A percentile compares a stretch with the other conserved stretches of the same genome.
phyloP scores from a whole-genome alignment of 371 early-diverging fungal species.

The Mucor ambiguus region DNA sequence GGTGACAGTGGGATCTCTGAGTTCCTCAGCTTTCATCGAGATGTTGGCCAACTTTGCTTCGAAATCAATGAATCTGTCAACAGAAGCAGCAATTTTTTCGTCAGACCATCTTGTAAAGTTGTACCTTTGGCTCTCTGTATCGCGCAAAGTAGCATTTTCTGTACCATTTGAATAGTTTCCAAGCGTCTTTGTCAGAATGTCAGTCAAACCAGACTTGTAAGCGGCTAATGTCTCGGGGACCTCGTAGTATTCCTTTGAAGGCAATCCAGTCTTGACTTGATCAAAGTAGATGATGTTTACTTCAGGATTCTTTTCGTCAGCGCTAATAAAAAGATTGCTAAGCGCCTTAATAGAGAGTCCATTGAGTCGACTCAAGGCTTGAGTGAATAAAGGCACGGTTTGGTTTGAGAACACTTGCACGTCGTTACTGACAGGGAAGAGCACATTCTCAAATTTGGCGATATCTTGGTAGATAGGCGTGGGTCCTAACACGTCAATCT shows the following conservation, averaged over 20 bases:
- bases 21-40: conserved; percentile 39
- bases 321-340: conserved; percentile 30
- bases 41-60: conserved; percentile 51
- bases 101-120: conserved; percentile 14
- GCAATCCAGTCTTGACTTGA: conserved; percentile 49
- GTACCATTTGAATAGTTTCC: conserved; percentile 12
- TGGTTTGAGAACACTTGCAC: not conserved
- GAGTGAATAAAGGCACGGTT: not conserved
- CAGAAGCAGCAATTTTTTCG: conserved; percentile 24
- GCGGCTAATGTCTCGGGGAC: conserved; percentile 31
- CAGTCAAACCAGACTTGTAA: conserved; percentile 41
- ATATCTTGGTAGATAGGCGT: conserved; percentile 48
- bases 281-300: conserved; percentile 37
- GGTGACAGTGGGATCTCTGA: conserved; percentile 46
- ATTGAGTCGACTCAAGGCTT: conserved; percentile 8
- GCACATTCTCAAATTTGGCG: conserved; percentile 15
- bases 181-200: conserved; percentile 22
- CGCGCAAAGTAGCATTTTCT: conserved; percentile 1
- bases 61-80: conserved; percentile 47
- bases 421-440: conserved; percentile 15
- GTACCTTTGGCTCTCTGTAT: conserved; percentile 11
- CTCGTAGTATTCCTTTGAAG: conserved; percentile 63
- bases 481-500: conserved; percentile 46
- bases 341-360: conserved; percentile 27
- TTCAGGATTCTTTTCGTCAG: conserved; percentile 53